Evolutionary conservation across 371 early-diverging fungal species (phyloP), one percentile per base, ranked within the genome.

Genomic region (Sporodiniella umbellata): DNA sequence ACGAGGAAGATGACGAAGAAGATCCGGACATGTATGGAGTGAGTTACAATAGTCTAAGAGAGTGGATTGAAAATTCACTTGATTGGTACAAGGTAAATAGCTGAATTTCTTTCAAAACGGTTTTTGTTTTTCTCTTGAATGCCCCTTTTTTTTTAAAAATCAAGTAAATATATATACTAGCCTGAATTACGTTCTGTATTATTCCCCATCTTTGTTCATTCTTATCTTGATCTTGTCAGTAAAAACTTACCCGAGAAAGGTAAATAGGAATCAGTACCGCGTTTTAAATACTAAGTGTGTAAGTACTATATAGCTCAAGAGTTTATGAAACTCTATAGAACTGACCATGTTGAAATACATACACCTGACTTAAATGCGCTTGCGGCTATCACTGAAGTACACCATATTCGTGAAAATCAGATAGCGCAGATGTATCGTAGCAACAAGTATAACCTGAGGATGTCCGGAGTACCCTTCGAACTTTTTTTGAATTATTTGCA

Each of bases 11-110:
- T n/a, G 28, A 31, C 6, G 87, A 91, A 64, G 75, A 82, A 46
- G 85, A 89, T 56, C 87, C 92, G 7, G 81, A 84, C 37, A 83
- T 81, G 7, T 93, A 94, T 56, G 80, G 81, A 42, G 62, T 78
- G 33, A 81, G 83, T 48, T 98, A 95, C 69, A 71, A 76, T 11
- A 81, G 83, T 61, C 76, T 99, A 54, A 74, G 90, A 52, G 75
- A 79, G 45, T 98, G 96, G 97, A 88, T 98, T 38, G 96, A 98
- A 53, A 92, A 90, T 59, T 96, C 96, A 12, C 75, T 99, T 39
- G 98, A 97, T 58, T 76, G 82, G 58, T 95, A 91, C 80, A 88
- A 85, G 81, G 89, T 87, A 59, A 28, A 28, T 28, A 42, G 10
- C 8, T 33, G 19, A 24, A 17, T 45, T 46, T 8, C 18, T 15